A percentile compares a stretch with the other conserved stretches of the same genome.
These are phyloP conservation scores for Apiotrichum laibachii DNA, from an alignment of 1,284 basidiomycete species.

Conservation along the genomic window DNA sequence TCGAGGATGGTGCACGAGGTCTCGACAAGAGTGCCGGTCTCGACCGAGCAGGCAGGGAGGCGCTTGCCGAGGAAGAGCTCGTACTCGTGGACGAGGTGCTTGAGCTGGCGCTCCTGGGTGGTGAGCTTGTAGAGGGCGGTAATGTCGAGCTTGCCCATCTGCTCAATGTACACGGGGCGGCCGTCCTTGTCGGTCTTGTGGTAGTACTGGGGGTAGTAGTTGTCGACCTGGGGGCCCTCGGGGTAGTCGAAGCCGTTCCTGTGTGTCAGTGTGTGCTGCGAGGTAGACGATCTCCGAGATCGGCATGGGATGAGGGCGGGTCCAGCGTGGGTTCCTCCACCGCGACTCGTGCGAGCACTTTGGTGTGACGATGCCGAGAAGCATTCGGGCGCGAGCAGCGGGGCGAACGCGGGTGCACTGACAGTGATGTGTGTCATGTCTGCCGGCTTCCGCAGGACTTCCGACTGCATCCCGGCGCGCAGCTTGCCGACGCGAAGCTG, in stretches of 20 bases:
- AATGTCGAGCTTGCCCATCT: slow-evolving; percentile 85
- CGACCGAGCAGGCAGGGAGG: slow-evolving; percentile 71
- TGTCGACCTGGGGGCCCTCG: slow-evolving; percentile 78
- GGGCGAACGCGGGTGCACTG: no score
- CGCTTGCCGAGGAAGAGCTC: slow-evolving; percentile 79
- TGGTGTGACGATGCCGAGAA: no score
- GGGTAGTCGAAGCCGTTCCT: slow-evolving; percentile 81
- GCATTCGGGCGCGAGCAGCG: no score
- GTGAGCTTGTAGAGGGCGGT: slow-evolving; percentile 76
- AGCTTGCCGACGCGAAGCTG: no score
- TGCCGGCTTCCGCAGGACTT: no score
- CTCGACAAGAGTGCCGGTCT: slow-evolving; percentile 81
- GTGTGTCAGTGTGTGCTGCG: background rate
- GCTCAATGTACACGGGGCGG: slow-evolving; percentile 92
- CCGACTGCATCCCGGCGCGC: no score
- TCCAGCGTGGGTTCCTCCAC: background rate
- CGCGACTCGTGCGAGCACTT: no score
- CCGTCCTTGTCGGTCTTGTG: slow-evolving; percentile 97
- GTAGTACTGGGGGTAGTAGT: slow-evolving; percentile 94
- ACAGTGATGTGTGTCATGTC: no score
- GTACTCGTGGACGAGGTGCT: slow-evolving; percentile 90
- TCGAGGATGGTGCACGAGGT: slow-evolving; percentile 99
- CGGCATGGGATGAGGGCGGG: background rate
- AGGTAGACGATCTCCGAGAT: background rate
- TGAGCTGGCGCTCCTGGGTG: slow-evolving; percentile 81